Conservation (phyloP, 805 yeast species). For the Deakozyma indianensis region DNA sequence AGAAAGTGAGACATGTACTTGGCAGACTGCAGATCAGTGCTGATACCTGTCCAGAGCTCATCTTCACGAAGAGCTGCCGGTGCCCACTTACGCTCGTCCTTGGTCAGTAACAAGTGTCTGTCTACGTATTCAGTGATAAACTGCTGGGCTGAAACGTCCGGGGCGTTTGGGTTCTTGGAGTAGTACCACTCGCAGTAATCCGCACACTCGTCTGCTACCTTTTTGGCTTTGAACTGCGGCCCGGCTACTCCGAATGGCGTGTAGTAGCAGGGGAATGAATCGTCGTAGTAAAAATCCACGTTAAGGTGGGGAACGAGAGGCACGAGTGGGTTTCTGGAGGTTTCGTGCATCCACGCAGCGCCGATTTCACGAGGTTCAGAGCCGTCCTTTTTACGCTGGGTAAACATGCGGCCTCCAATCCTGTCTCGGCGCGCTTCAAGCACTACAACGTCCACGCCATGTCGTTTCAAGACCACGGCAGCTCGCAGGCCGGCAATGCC, state of each 20-base stretch:
- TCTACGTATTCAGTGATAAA: constrained; percentile 12
- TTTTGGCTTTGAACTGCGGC: constrained; percentile 13
- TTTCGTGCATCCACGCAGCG: constrained; percentile 81
- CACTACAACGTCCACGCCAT: constrained; percentile 35
- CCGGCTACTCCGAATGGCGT: constrained; percentile 12
- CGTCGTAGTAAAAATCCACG: constrained; percentile 12
- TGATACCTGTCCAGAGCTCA: constrained; percentile 10
- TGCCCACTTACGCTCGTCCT: constrained; percentile 12
- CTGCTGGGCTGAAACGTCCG: constrained; percentile 13
- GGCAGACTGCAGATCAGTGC: constrained; percentile 8
- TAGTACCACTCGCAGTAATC: constrained; percentile 13
- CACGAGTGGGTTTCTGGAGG: constrained; percentile 48
- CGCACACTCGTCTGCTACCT: constrained; percentile 14
- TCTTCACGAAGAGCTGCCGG: constrained; percentile 12
- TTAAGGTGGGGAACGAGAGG: constrained; percentile 13
- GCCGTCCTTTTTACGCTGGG: constrained; percentile 21
- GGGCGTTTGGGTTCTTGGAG: constrained; percentile 10
- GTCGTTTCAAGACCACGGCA: constrained; percentile 34
- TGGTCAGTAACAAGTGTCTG: constrained; percentile 8
- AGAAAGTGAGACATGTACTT: constrained; percentile 9
- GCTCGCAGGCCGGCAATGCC: constrained; percentile 72
- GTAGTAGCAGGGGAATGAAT: constrained; percentile 10
- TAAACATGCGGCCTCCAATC: constrained; percentile 53
- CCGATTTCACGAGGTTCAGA: constrained; percentile 47
- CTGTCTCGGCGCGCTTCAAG: constrained; percentile 52